phyloP scores from a whole-genome alignment of 2,329 filamentous ascomycete species.

The Pseudocercospora cruenta region DNA sequence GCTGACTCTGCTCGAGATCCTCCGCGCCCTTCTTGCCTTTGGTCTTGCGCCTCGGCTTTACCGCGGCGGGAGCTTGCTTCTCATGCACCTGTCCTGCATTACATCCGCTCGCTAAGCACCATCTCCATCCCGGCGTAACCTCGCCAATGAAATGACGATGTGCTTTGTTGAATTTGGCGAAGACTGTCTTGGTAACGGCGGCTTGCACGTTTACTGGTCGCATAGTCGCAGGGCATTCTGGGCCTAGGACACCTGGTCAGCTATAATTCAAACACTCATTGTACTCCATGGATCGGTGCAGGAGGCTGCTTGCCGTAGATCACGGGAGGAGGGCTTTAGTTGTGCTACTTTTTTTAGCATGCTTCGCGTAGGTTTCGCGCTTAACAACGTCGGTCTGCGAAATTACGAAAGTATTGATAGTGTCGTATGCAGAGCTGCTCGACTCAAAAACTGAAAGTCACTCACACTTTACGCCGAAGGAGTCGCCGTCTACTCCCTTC shows the following conservation, averaged over 20 bases:
- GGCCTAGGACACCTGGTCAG: constrained; percentile 26
- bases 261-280: background rate
- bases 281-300: too few species aligned
- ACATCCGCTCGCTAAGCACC: constrained; percentile 49
- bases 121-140: constrained; percentile 48
- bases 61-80: background rate
- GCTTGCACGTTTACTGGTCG: constrained; percentile 50
- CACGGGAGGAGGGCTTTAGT: too few species aligned
- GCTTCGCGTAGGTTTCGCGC: too few species aligned
- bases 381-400: too few species aligned
- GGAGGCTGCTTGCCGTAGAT: too few species aligned
- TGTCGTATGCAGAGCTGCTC: too few species aligned
- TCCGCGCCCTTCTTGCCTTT: constrained; percentile 6
- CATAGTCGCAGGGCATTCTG: constrained; percentile 53
- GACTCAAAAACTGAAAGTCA: too few species aligned
- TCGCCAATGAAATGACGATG: constrained; percentile 34
- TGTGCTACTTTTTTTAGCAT: too few species aligned
- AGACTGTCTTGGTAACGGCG: constrained; percentile 48
- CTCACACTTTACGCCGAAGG: constrained; percentile 53
- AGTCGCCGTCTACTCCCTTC: constrained; percentile 26
- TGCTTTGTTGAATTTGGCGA: constrained; percentile 42
- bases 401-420: too few species aligned
- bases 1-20: background rate
- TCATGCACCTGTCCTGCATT: constrained; percentile 52
- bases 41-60: constrained; percentile 6